A percentile compares a stretch with the other conserved stretches of the same genome.
phyloP scores from a whole-genome alignment of 345 rosid genomes.

The Lepidium sativum region DNA sequence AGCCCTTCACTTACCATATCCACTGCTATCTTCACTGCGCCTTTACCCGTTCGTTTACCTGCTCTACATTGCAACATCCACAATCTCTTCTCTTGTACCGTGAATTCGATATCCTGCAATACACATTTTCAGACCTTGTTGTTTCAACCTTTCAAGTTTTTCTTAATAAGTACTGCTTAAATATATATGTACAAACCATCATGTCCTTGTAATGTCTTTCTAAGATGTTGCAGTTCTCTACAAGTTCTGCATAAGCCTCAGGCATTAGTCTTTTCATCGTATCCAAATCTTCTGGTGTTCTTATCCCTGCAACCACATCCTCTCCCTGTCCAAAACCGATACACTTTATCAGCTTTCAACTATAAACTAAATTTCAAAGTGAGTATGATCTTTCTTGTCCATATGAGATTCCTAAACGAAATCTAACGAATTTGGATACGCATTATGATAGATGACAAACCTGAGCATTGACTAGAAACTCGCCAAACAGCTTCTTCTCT shows the following conservation, averaged over 20 bases:
- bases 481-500: conserved; percentile 83
- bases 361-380: conserved; percentile 13
- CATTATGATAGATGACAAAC: conserved; percentile 13
- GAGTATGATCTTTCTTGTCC: not conserved
- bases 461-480: conserved; percentile 93
- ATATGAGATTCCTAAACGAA: too few relatives aligned
- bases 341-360: not conserved
- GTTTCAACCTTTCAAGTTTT: not conserved
- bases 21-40: conserved; percentile 87
- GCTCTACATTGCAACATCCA: conserved; percentile 98
- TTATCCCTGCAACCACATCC: conserved; percentile 93
- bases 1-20: conserved; percentile 90
- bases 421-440: too few relatives aligned
- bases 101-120: conserved; percentile 84
- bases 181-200: conserved; percentile 47
- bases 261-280: conserved; percentile 78
- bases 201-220: conserved; percentile 91
- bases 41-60: conserved; percentile 84
- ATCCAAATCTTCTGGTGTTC: conserved; percentile 81
- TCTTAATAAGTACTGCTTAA: not conserved
- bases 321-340: conserved; percentile 50
- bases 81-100: conserved; percentile 86
- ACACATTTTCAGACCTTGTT: not conserved
- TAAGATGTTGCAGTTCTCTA: conserved; percentile 72
- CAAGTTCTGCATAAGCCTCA: conserved; percentile 72